Evolutionary conservation across 371 early-diverging fungal genomes (phyloP).

Genomic region (Mucor sp.): DNA sequence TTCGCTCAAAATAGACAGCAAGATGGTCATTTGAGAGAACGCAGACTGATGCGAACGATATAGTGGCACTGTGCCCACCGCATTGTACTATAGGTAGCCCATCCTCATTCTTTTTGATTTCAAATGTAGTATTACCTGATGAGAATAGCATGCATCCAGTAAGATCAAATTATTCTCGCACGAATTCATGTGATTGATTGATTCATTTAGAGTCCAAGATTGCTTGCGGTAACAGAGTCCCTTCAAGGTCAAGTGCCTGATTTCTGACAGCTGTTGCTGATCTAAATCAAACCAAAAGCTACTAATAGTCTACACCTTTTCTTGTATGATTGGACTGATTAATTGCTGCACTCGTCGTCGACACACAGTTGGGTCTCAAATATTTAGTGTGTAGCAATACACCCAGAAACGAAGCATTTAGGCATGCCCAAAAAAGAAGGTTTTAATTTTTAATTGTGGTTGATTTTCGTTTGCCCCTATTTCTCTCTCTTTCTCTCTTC

Average conservation of each 20-base stretch:
- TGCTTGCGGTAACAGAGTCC: not conserved
- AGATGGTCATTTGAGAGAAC: not conserved
- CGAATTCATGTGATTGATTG: not conserved
- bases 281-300: not conserved
- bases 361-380: constrained; percentile 1
- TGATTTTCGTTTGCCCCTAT: not conserved
- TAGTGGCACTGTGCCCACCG: not conserved
- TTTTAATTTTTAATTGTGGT: not conserved
- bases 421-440: not conserved
- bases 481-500: not conserved
- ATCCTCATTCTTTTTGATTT: not conserved
- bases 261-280: not conserved
- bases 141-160: not conserved
- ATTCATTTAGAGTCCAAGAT: not conserved
- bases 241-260: not conserved
- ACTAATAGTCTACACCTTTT: not conserved
- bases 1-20: not conserved
- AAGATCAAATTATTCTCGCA: not conserved
- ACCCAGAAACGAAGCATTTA: not conserved
- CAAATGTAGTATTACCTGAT: not conserved
- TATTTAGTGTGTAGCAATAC: not conserved
- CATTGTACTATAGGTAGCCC: not conserved
- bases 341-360: not conserved
- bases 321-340: not conserved
- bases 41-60: not conserved